A percentile compares a stretch with the other conserved stretches of the same genome.
These are phyloP conservation scores for Lepidium africanum DNA, from an alignment of 345 rosid species.

Conservation along the genomic window DNA sequence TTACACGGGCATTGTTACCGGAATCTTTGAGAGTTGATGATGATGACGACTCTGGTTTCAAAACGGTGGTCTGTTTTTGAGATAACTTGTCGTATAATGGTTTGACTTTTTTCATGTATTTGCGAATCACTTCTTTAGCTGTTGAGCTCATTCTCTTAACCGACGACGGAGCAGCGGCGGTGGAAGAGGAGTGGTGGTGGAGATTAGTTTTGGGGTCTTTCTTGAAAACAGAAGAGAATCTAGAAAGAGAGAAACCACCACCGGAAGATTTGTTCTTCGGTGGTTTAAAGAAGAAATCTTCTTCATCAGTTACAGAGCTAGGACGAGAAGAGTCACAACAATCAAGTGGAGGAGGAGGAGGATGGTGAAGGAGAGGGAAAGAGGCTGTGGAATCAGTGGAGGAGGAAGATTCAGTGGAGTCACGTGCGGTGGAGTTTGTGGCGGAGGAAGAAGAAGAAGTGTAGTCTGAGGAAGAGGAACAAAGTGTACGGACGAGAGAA, in stretches of 20 bases:
- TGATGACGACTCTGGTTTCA: slow-evolving; percentile 9
- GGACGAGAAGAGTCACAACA: slow-evolving; percentile 79
- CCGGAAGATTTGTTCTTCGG: slow-evolving; percentile 34
- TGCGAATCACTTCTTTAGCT: slow-evolving; percentile 74
- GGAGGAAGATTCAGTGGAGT: slow-evolving; percentile 83
- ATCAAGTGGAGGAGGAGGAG: slow-evolving; percentile 36
- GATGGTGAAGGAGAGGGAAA: slow-evolving; percentile 44
- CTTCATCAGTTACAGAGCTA: slow-evolving; percentile 73
- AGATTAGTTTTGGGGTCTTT: slow-evolving; percentile 41
- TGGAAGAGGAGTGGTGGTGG: slow-evolving; percentile 10
- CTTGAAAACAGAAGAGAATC: slow-evolving; percentile 85
- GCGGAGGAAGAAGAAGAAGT: slow-evolving; percentile 49
- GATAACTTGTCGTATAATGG: slow-evolving; percentile 87
- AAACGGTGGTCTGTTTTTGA: slow-evolving; percentile 39
- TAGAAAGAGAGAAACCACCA: slow-evolving; percentile 57
- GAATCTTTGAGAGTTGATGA: slow-evolving; percentile 7
- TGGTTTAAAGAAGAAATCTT: slow-evolving; percentile 37
- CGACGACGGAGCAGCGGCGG: slow-evolving; percentile 39
- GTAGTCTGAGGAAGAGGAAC: slow-evolving; percentile 57
- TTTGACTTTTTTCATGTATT: slow-evolving; percentile 85
- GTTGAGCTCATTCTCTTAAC: slow-evolving; percentile 69
- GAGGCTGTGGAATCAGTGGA: slow-evolving; percentile 60
- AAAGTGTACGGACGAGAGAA: slow-evolving; percentile 86
- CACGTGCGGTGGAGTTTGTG: slow-evolving; percentile 65
- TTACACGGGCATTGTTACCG: background rate